Base-by-base conservation (phyloP, 768 basidiomycete species). In the Boletus barrowsii region DNA sequence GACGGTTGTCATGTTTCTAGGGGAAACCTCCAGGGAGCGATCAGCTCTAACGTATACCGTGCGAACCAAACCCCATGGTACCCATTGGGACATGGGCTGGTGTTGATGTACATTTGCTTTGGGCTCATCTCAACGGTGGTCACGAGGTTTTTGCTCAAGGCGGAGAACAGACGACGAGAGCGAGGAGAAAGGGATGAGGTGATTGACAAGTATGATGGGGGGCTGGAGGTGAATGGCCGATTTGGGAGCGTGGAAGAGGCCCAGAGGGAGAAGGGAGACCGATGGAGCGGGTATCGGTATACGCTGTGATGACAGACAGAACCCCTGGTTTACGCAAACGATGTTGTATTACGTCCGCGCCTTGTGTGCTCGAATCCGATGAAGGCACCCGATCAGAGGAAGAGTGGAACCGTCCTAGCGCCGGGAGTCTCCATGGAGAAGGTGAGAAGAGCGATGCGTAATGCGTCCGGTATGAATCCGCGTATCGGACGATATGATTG, bases 1-100 rank as follows among this genome's bases (percentile, higher is more conserved):
- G 26, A 53, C 13, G 29, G 17, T 9, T n/a, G 18, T 36, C 13
- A 4, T 5, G 10, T n/a, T 18, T 29, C 2, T 52, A 86, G 84
- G 58, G 87, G 86, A 9, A 88, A 88, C 65, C 72, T 88, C 47
- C 87, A 88, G 62, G 87, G 87, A 18, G 86, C 84, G n/a, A 82
- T 90, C 40, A 83, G 82, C 63, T 87, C 86, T 17, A 88, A 89
- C 61, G 80, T 90, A 77, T 90, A 90, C 63, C 86, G 87, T 32
- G 79, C 79, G 4, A 68, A 66, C 44, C 84, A 89, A 64, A 73
- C 73, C 56, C 88, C 88, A 10, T 86, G 85, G 82, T 91, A 86
- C 66, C 78, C 74, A 3, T 71, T 87, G 47, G 68, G 75, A 1
- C 75, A 86, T 51, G 84, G 83, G 8, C 72, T 90, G 36, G 87